These are phyloP conservation scores for Mortierella sp. DNA, from an alignment of 371 early-diverging fungal genomes.

Conservation along the genomic window DNA sequence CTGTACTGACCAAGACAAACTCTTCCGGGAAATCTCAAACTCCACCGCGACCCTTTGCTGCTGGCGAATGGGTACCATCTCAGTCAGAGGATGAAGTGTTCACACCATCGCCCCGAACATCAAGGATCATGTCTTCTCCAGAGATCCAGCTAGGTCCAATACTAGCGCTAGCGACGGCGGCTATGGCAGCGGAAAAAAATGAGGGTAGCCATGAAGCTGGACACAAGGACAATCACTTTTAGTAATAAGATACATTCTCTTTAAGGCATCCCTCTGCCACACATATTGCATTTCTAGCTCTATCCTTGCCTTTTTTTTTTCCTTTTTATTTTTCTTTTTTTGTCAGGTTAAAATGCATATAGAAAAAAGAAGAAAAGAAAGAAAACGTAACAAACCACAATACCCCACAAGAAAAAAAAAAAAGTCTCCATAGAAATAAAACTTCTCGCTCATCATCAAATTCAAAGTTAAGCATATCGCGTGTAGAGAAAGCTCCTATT, in stretches of 20 bases:
- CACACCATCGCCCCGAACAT: constrained; percentile 32
- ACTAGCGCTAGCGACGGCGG: neutral
- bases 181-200: neutral
- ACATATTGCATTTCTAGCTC: neutral
- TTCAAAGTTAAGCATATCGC: too few relatives aligned
- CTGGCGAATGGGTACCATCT: constrained; percentile 15
- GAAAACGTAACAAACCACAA: too few relatives aligned
- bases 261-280: too few relatives aligned
- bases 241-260: too few relatives aligned
- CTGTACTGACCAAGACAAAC: constrained; percentile 4
- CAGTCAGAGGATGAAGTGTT: constrained; percentile 4
- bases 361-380: neutral
- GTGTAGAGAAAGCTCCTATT: too few relatives aligned
- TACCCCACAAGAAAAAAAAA: too few relatives aligned
- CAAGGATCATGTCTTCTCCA: constrained; percentile 42
- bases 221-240: constrained; percentile 7
- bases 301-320: neutral
- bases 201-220: neutral
- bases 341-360: neutral
- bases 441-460: too few relatives aligned
- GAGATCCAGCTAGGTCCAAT: constrained; percentile 33
- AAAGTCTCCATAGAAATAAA: too few relatives aligned
- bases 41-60: neutral
- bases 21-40: neutral
- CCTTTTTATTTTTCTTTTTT: too few relatives aligned